These are phyloP conservation scores for Raddia distichophylla DNA, from an alignment of 176 grass and related monocot species.

Conservation along the genomic window DNA sequence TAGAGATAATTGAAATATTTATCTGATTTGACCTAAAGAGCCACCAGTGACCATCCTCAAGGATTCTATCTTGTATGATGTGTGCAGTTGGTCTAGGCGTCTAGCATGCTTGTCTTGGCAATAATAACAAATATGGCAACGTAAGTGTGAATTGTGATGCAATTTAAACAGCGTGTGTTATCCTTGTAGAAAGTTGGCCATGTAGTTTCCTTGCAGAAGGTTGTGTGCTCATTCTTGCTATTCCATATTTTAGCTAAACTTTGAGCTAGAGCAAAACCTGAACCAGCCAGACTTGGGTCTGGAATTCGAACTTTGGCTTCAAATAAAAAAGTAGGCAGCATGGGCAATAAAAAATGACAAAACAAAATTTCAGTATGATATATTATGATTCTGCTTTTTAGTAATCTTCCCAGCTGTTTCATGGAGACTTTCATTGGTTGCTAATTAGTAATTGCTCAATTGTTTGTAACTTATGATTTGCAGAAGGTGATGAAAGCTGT, in stretches of 20 bases:
- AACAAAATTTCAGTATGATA: neutral
- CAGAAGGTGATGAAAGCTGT: constrained; percentile 61
- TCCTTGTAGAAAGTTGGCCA: neutral
- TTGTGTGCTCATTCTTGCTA: neutral
- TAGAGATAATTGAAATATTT: neutral
- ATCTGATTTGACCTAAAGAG: neutral
- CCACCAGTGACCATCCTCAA: neutral
- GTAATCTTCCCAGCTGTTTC: neutral
- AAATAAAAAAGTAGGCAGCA: neutral
- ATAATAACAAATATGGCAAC: neutral
- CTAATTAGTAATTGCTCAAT: neutral
- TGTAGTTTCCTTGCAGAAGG: neutral
- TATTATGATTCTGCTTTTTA: neutral
- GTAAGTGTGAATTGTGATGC: neutral
- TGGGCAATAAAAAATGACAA: neutral
- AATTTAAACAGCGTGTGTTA: neutral
- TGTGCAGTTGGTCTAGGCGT: neutral
- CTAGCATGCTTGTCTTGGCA: neutral
- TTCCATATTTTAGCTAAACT: neutral
- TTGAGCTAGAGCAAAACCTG: neutral
- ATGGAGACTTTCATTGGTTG: neutral
- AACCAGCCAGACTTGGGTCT: neutral
- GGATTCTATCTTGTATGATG: neutral
- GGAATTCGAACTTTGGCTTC: neutral
- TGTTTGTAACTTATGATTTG: neutral